Percentiles rank a stretch among this genome's conserved stretches.
These are phyloP conservation scores for Cladophialophora psammophila DNA, from an alignment of 2,329 filamentous ascomycete species.

Conservation along the genomic window DNA sequence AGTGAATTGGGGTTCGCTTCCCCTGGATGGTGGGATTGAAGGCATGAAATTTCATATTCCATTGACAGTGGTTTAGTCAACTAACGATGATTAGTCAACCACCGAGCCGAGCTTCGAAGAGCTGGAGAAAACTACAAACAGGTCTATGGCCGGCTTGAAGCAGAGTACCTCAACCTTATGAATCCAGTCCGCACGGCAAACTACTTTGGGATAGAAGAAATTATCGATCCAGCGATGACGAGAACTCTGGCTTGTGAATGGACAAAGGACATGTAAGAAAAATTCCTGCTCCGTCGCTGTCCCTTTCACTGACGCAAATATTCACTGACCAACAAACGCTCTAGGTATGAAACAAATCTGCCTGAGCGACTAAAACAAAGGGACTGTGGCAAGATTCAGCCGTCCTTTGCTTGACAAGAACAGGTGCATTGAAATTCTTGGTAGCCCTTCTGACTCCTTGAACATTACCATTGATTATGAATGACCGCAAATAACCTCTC, in stretches of 20 bases:
- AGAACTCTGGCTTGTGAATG: conserved; percentile 63
- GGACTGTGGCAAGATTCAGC: conserved; percentile 50
- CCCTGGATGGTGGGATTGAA: conserved; percentile 70
- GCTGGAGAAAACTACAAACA: conserved; percentile 57
- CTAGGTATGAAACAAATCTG: conserved; percentile 60
- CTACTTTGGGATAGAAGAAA: conserved; percentile 69
- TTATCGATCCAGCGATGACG: conserved; percentile 68
- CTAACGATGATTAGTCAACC: conserved; percentile 54
- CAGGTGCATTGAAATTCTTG: too few species aligned
- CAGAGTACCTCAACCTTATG: conserved; percentile 67
- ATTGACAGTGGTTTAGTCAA: not conserved
- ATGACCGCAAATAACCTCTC: too few species aligned
- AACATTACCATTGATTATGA: too few species aligned
- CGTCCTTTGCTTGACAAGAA: conserved; percentile 8
- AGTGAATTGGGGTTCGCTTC: conserved; percentile 68
- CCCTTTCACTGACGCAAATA: not conserved
- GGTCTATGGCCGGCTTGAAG: conserved; percentile 64
- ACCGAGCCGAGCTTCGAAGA: conserved; percentile 63
- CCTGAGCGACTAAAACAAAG: conserved; percentile 55
- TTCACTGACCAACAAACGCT: conserved; percentile 45
- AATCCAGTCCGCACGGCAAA: conserved; percentile 71
- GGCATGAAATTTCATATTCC: not conserved
- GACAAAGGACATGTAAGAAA: conserved; percentile 43
- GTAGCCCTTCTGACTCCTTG: too few species aligned
- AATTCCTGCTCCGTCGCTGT: not conserved